A percentile compares a stretch with the other conserved stretches of the same genome.
phyloP scores from a whole-genome alignment of 1,284 basidiomycete genomes.

The Puccinia novopanici region DNA sequence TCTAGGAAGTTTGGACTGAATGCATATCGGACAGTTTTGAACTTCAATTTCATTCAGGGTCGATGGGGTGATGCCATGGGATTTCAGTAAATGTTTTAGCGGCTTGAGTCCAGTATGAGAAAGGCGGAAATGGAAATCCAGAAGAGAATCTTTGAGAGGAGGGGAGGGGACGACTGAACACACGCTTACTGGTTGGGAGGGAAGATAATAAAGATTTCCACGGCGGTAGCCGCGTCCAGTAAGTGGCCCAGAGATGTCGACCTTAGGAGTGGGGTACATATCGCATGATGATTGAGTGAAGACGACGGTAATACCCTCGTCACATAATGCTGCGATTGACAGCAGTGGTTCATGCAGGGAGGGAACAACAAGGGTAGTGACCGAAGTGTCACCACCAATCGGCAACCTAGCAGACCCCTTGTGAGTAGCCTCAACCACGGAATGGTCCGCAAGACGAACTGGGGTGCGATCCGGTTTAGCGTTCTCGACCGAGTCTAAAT shows the following conservation, averaged over 20 bases:
- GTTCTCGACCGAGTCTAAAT: not conserved
- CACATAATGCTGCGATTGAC: not conserved
- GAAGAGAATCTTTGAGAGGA: not conserved
- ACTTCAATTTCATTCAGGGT: slow-evolving; percentile 1
- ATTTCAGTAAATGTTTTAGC: not conserved
- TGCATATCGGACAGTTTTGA: not conserved
- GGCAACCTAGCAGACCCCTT: not conserved
- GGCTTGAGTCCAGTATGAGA: not conserved
- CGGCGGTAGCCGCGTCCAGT: not conserved
- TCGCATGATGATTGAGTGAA: not conserved
- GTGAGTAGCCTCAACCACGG: not conserved
- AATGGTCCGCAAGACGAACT: slow-evolving; percentile 5
- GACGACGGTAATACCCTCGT: not conserved
- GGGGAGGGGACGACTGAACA: no score
- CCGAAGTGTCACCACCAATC: not conserved
- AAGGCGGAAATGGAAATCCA: not conserved
- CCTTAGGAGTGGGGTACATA: not conserved
- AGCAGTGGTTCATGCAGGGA: not conserved
- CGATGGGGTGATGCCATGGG: not conserved
- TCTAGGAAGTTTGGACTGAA: not conserved
- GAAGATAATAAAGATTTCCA: not conserved
- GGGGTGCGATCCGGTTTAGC: not conserved
- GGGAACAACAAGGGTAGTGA: slow-evolving; percentile 13
- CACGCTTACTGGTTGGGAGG: not conserved
- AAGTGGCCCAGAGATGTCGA: no score